A percentile compares a stretch with the other conserved stretches of the same genome.
Conservation (phyloP, 208 protist species). For the Crithidia bombi region DNA sequence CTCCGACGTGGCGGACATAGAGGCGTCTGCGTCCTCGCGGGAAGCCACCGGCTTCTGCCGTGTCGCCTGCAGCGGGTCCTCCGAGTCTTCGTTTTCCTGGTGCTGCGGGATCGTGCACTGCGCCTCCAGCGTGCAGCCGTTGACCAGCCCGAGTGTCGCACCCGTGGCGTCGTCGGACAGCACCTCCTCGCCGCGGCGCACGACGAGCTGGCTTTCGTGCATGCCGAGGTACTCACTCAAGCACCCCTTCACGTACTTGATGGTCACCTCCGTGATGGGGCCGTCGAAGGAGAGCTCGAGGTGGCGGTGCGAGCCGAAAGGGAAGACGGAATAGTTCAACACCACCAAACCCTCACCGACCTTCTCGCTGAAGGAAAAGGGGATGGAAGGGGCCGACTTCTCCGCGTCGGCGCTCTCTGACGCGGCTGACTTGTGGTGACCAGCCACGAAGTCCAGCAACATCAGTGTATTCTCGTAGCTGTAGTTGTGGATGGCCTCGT, state of each 20-base stretch:
- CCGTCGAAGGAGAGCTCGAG: constrained; percentile 44
- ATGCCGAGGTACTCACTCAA: constrained; percentile 13
- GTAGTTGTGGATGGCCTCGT: constrained; percentile 31
- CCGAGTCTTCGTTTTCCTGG: background rate
- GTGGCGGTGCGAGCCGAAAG: constrained; percentile 16
- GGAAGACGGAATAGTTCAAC: constrained; percentile 30
- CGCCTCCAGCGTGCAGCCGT: constrained; percentile 15
- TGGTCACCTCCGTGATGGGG: constrained; percentile 1
- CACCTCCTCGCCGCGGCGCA: constrained; percentile 24
- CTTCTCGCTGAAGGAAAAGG: constrained; percentile 25
- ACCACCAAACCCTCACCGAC: constrained; percentile 35
- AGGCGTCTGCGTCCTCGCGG: background rate
- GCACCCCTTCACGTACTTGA: constrained; percentile 21
- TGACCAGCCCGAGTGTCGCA: background rate
- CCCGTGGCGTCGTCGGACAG: constrained; percentile 15
- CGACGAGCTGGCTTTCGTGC: constrained; percentile 23
- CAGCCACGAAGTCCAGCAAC: constrained; percentile 31
- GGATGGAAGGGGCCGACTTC: background rate
- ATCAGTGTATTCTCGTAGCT: constrained; percentile 35
- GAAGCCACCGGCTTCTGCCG: constrained; percentile 1
- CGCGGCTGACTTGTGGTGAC: background rate
- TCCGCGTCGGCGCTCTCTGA: background rate
- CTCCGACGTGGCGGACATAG: background rate
- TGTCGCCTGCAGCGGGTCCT: background rate
- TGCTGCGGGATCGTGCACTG: constrained; percentile 12